Percentiles rank a stretch among this genome's conserved stretches.
Evolutionary conservation across 2,329 filamentous ascomycete genomes (phyloP).

Genomic region (Ceratocystis ficicola): DNA sequence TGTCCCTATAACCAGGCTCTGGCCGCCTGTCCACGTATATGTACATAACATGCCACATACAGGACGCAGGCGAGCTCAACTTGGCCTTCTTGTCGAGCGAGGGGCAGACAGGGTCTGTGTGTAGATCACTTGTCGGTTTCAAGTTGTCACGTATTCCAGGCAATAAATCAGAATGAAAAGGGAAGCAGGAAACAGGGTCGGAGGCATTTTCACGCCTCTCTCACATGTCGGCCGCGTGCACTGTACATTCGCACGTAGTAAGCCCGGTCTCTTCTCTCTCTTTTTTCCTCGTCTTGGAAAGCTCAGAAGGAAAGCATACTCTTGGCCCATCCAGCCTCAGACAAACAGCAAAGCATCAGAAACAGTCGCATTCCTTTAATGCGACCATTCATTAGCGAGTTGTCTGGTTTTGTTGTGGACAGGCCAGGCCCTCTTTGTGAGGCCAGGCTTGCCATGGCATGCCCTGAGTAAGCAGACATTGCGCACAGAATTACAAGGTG

Average conservation of each 20-base stretch:
- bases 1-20: background rate
- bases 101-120: background rate
- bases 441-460: background rate
- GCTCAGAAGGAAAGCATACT: background rate
- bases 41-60: too few relatives aligned
- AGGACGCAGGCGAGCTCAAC: background rate
- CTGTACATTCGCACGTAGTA: too few relatives aligned
- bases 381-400: background rate
- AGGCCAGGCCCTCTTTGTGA: background rate
- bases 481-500: too few relatives aligned
- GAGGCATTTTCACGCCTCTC: background rate
- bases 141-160: background rate
- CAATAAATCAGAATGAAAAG: background rate
- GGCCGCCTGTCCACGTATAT: too few relatives aligned
- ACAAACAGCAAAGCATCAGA: background rate
- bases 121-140: background rate
- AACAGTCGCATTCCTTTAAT: background rate
- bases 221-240: background rate
- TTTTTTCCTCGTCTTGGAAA: too few relatives aligned
- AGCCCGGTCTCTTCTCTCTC: too few relatives aligned
- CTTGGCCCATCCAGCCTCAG: background rate
- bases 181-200: background rate
- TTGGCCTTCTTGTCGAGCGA: background rate
- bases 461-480: background rate
- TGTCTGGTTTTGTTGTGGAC: too few relatives aligned